Evolutionary conservation across 2,329 filamentous ascomycete species (phyloP).

Genomic region (Scedosporium aurantiacum): DNA sequence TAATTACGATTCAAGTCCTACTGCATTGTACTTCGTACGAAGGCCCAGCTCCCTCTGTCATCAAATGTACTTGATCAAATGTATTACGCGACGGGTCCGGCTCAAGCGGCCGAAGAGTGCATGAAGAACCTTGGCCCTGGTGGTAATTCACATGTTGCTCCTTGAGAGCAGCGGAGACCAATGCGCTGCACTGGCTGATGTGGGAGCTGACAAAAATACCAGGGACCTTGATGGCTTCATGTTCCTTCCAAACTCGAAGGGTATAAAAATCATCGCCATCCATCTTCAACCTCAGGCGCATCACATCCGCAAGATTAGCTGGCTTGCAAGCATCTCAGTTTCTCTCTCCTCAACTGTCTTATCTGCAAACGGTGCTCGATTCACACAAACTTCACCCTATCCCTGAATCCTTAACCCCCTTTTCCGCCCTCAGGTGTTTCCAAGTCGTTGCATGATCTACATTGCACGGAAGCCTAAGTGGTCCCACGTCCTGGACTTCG

Average conservation of each 20-base stretch:
- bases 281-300: too few species aligned
- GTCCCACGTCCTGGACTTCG: background rate
- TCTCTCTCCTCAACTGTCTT: background rate
- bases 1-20: too few species aligned
- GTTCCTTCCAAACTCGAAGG: background rate
- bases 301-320: too few species aligned
- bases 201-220: too few species aligned
- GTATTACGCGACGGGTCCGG: too few species aligned
- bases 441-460: conserved; percentile 4
- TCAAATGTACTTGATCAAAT: too few species aligned
- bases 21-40: too few species aligned
- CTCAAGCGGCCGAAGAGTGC: background rate
- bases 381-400: background rate
- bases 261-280: background rate
- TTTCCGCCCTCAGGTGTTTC: background rate
- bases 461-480: background rate
- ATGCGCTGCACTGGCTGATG: too few species aligned
- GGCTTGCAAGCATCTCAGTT: background rate
- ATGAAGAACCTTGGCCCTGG: background rate
- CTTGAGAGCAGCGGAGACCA: background rate
- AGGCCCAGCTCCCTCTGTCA: too few species aligned
- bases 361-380: background rate
- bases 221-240: background rate
- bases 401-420: background rate
- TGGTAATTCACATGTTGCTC: background rate